These are phyloP conservation scores for Penicillium sp. DNA, from an alignment of 2,329 filamentous ascomycete species.

Conservation along the genomic window DNA sequence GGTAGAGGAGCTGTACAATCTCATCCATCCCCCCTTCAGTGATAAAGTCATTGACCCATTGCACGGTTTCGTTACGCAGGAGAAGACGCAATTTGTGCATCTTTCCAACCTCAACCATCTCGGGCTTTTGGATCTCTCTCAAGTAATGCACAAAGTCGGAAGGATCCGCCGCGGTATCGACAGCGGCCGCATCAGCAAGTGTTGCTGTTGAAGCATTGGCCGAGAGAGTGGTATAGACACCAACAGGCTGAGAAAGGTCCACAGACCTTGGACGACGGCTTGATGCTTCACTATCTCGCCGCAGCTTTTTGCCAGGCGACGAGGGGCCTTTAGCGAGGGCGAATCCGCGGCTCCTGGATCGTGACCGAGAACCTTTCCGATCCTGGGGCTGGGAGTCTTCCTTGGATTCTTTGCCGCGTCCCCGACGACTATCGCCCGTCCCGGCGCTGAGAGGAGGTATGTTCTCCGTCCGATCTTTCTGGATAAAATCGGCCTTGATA, in stretches of 20 bases:
- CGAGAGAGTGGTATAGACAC: conserved; percentile 56
- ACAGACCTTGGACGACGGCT: conserved; percentile 70
- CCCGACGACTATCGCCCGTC: conserved; percentile 32
- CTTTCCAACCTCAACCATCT: conserved; percentile 87
- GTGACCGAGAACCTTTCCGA: conserved; percentile 46
- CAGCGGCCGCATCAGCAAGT: conserved; percentile 61
- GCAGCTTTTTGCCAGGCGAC: conserved; percentile 72
- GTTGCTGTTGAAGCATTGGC: conserved; percentile 55
- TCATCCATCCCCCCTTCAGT: conserved; percentile 87
- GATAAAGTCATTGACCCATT: conserved; percentile 93
- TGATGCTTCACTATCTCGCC: conserved; percentile 62
- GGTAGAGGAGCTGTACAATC: conserved; percentile 78
- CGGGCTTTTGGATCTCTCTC: conserved; percentile 74
- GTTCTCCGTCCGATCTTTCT: conserved; percentile 77
- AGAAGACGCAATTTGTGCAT: conserved; percentile 88
- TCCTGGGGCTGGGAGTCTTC: conserved; percentile 43
- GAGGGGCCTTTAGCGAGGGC: conserved; percentile 69
- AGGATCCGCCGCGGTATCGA: conserved; percentile 71
- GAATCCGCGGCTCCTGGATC: conserved; percentile 71
- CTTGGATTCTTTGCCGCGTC: conserved; percentile 45
- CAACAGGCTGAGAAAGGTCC: conserved; percentile 61
- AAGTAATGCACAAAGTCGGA: conserved; percentile 85
- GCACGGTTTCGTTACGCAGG: conserved; percentile 89
- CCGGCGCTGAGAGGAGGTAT: conserved; percentile 48
- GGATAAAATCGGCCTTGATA: conserved; percentile 94